These are phyloP conservation scores for Corchorus capsularis DNA, from an alignment of 345 rosid genomes.

Conservation along the genomic window DNA sequence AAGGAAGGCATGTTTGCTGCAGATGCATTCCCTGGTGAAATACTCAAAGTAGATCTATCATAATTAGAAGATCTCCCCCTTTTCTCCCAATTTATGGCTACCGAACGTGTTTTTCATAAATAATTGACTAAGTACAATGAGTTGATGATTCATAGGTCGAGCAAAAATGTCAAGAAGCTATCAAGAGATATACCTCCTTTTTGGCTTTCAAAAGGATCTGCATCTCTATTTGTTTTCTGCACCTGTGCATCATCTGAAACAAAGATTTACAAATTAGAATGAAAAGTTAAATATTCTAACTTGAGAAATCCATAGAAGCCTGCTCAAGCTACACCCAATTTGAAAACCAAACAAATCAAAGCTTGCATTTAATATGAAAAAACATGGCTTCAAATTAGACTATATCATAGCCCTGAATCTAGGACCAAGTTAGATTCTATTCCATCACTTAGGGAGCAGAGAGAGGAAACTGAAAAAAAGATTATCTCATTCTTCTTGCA, in stretches of 20 bases:
- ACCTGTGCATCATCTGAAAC: conserved; percentile 65
- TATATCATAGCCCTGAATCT: background rate
- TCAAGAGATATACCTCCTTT: conserved; percentile 64
- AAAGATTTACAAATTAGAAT: conserved; percentile 17
- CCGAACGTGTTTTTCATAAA: conserved; percentile 67
- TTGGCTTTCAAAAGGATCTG: conserved; percentile 48
- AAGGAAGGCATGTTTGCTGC: conserved; percentile 45
- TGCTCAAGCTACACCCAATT: background rate
- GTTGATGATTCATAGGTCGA: conserved; percentile 19
- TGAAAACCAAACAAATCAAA: background rate
- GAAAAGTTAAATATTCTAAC: conserved; percentile 11
- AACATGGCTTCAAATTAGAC: background rate
- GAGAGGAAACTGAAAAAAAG: background rate
- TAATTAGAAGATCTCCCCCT: conserved; percentile 63
- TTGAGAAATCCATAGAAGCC: background rate
- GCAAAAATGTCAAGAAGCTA: conserved; percentile 21
- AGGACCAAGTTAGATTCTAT: background rate
- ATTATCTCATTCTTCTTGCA: background rate
- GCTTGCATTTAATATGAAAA: background rate
- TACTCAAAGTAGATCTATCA: conserved; percentile 51
- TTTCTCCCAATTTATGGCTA: conserved; percentile 70
- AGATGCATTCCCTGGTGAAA: conserved; percentile 45
- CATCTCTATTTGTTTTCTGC: conserved; percentile 57
- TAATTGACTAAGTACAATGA: conserved; percentile 19
- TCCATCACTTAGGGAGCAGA: background rate